phyloP scores from a whole-genome alignment of 1,284 basidiomycete genomes.

The Laetiporus sulphureus region DNA sequence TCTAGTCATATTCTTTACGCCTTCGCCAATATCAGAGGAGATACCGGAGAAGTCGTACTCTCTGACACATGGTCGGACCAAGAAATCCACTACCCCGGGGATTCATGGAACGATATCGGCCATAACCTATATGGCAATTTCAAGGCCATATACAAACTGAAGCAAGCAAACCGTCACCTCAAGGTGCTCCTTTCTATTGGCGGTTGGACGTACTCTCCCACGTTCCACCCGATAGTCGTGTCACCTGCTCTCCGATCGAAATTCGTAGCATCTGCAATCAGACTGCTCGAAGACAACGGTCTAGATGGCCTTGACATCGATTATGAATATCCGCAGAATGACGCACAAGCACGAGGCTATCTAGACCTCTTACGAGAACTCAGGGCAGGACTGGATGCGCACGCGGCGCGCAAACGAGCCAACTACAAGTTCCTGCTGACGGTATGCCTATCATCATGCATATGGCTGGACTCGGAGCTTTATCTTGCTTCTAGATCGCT shows the following conservation, averaged over 20 bases:
- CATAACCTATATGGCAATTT: constrained; percentile 92
- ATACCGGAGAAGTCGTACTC: constrained; percentile 80
- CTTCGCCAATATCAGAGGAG: constrained; percentile 82
- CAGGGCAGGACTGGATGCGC: constrained; percentile 60
- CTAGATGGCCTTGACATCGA: constrained; percentile 76
- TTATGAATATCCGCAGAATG: constrained; percentile 79
- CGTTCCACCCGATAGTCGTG: constrained; percentile 72
- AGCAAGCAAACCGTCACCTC: constrained; percentile 81
- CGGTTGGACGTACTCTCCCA: constrained; percentile 85
- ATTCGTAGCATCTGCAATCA: constrained; percentile 77
- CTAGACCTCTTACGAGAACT: constrained; percentile 67
- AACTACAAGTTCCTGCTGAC: constrained; percentile 69
- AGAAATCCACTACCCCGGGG: constrained; percentile 79
- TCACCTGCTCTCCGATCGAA: constrained; percentile 53
- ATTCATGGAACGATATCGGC: constrained; percentile 85
- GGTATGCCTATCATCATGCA: constrained; percentile 43
- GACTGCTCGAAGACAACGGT: constrained; percentile 67
- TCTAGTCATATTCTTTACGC: constrained; percentile 77
- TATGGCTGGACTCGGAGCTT: constrained; percentile 3
- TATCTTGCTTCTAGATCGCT: constrained; percentile 53
- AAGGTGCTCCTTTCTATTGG: constrained; percentile 86
- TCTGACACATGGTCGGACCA: constrained; percentile 94
- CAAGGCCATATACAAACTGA: constrained; percentile 86
- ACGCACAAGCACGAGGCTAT: constrained; percentile 68
- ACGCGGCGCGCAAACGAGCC: constrained; percentile 50